Evolutionary conservation across 2,329 filamentous ascomycete genomes (phyloP), one percentile per base, ranked within the genome.

Genomic region (Fusarium devonianum): DNA sequence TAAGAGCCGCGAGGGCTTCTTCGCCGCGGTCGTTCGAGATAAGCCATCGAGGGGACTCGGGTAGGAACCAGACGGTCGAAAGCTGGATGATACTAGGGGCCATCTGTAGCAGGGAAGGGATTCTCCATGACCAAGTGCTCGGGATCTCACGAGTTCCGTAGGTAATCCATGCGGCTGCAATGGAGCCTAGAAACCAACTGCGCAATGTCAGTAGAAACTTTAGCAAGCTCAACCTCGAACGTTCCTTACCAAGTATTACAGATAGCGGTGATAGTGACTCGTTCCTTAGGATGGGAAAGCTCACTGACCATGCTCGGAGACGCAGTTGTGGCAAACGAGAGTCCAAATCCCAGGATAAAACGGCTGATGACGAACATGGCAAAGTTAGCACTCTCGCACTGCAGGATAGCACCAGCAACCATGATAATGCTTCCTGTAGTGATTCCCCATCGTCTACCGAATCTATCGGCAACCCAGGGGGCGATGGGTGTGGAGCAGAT

Each of bases 1-100:
- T 76, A 32, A 87, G 74, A 11, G 80, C 78, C 2, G 73, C 71
- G 12, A 78, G 71, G 0, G 82, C 80, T 42, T 82, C 72, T 5
- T 82, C 78, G 10, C 34, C 35, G 1, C 56, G 53, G 1, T 60
- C 56, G 11, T 60, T 58, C 2, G 56, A 51, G 46, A 84, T 81
- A 16, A 86, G 72, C 83, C 83, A 87, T 47, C 84, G 71, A 2
- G 85, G 85, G 3, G 80, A 84, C 60, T 87, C 84, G 0, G 85
- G 84, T 1, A 86, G 71, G 56, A 84, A 76, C 46, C 76, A 82
- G 4, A 78, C 41, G 1, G 44, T 50, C 0, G 37, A 49, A 0
- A 58, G 2, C 10, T 63, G 60, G 1, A 62, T 36, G 0, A 63
- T 0, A 2, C 50, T 58, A 1, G 50, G 53, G 0, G 32, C 45